These are phyloP conservation scores for Kwoniella bestiolae DNA, from an alignment of 768 basidiomycete species.

Conservation along the genomic window DNA sequence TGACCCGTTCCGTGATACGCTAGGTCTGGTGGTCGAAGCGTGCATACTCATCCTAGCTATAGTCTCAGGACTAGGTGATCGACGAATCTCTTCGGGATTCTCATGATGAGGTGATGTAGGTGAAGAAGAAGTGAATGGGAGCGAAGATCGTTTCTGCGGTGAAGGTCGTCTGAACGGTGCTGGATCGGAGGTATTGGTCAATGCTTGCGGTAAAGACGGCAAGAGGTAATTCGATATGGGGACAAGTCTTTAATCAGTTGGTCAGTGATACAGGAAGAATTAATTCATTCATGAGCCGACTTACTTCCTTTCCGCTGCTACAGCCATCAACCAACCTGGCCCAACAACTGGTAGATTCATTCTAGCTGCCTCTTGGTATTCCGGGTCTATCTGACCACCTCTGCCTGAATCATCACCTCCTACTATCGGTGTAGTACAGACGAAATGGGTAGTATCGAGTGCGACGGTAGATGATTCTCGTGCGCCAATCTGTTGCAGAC, in stretches of 20 bases:
- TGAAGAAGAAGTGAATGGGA: conserved; percentile 45
- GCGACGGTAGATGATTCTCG: conserved; percentile 91
- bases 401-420: conserved; percentile 60
- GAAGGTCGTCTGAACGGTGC: conserved; percentile 53
- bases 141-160: conserved; percentile 47
- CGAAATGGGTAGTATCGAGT: conserved; percentile 98
- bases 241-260: conserved; percentile 49
- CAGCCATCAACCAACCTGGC: conserved; percentile 92
- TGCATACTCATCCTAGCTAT: conserved; percentile 56
- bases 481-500: conserved; percentile 81
- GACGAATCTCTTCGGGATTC: conserved; percentile 22
- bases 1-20: conserved; percentile 14
- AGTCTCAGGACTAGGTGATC: conserved; percentile 51
- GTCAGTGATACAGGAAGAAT: no score
- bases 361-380: conserved; percentile 93
- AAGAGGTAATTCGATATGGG: conserved; percentile 51
- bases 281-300: conserved; percentile 41
- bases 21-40: conserved; percentile 6
- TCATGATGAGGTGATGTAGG: conserved; percentile 57
- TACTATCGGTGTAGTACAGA: conserved; percentile 83
- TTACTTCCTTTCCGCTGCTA: conserved; percentile 80
- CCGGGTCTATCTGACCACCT: conserved; percentile 67
- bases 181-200: conserved; percentile 30
- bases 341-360: conserved; percentile 92
- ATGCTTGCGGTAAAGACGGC: conserved; percentile 37